phyloP scores from a whole-genome alignment of 495 filamentous ascomycete species.

The Penicillium daleae region DNA sequence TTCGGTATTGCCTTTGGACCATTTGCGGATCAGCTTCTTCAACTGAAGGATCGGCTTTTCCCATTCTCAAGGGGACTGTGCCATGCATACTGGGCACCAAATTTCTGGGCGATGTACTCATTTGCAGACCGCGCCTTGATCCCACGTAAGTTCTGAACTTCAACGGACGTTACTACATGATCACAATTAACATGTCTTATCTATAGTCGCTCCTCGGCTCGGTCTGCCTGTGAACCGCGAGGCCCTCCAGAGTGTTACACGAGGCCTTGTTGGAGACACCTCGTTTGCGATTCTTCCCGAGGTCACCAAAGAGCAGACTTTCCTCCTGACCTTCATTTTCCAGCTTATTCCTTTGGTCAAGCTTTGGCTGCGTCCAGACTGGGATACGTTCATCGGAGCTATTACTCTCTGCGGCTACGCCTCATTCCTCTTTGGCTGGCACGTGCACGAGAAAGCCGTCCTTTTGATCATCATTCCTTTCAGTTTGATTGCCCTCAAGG shows the following conservation, averaged over 20 bases:
- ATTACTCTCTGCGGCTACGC: slow-evolving; percentile 95
- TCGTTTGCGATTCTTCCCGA: slow-evolving; percentile 92
- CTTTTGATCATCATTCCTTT: slow-evolving; percentile 95
- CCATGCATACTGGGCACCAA: slow-evolving; percentile 98
- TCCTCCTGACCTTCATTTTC: slow-evolving; percentile 79
- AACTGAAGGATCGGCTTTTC: slow-evolving; percentile 83
- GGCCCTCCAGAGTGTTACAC: slow-evolving; percentile 85
- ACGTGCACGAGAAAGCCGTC: slow-evolving; percentile 97
- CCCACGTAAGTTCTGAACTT: slow-evolving; percentile 56
- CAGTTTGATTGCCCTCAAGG: slow-evolving; percentile 88
- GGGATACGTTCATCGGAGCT: slow-evolving; percentile 85
- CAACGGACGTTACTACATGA: background rate
- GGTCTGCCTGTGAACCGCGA: slow-evolving; percentile 70
- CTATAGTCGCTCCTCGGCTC: slow-evolving; percentile 78
- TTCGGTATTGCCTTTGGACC: slow-evolving; percentile 88
- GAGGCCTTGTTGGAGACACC: slow-evolving; percentile 93
- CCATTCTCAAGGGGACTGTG: slow-evolving; percentile 92
- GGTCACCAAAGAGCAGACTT: slow-evolving; percentile 77
- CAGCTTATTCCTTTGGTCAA: slow-evolving; percentile 81
- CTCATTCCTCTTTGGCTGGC: slow-evolving; percentile 97
- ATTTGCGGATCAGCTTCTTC: slow-evolving; percentile 87
- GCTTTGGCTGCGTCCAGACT: slow-evolving; percentile 79
- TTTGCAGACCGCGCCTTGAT: slow-evolving; percentile 85
- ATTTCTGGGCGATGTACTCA: slow-evolving; percentile 96
- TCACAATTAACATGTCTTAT: slow-evolving; percentile 29